These are phyloP conservation scores for Uronychia binucleata DNA, from an alignment of 73 alveolate genomes.

Conservation along the genomic window DNA sequence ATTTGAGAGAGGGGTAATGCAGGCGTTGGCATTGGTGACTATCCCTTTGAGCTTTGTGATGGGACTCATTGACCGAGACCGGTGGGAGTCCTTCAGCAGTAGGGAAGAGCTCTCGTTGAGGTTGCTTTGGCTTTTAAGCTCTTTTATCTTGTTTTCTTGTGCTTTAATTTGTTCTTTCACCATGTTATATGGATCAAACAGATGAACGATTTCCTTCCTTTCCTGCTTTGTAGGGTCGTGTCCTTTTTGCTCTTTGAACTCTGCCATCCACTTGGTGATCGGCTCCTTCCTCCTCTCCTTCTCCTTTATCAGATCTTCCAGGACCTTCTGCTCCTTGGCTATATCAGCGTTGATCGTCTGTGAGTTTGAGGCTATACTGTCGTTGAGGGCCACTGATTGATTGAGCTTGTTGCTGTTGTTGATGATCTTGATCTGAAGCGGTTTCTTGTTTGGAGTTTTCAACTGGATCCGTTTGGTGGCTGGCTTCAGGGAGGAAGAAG, in stretches of 20 bases:
- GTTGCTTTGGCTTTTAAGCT: neutral
- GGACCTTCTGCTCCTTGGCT: neutral
- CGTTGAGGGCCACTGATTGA: neutral
- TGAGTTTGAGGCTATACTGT: neutral
- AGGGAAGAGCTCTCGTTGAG: neutral
- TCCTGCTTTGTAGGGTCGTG: constrained; percentile 4
- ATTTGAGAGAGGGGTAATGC: neutral
- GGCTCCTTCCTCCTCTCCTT: neutral
- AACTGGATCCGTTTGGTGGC: neutral
- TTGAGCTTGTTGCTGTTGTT: neutral
- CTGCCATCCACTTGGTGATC: constrained; percentile 8
- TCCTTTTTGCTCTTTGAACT: neutral
- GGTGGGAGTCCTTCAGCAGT: neutral
- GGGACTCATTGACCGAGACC: neutral
- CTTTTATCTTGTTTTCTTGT: constrained; percentile 8
- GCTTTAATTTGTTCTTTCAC: neutral
- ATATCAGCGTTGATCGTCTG: neutral
- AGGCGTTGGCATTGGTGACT: neutral
- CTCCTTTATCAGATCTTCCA: neutral
- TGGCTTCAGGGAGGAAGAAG: neutral
- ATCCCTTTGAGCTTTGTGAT: neutral
- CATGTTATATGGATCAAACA: neutral
- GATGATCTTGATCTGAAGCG: neutral
- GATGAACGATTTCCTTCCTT: constrained; percentile 5
- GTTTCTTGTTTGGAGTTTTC: neutral